phyloP scores from a whole-genome alignment of 1,284 basidiomycete genomes.

The Ceraceosorus guamensis region DNA sequence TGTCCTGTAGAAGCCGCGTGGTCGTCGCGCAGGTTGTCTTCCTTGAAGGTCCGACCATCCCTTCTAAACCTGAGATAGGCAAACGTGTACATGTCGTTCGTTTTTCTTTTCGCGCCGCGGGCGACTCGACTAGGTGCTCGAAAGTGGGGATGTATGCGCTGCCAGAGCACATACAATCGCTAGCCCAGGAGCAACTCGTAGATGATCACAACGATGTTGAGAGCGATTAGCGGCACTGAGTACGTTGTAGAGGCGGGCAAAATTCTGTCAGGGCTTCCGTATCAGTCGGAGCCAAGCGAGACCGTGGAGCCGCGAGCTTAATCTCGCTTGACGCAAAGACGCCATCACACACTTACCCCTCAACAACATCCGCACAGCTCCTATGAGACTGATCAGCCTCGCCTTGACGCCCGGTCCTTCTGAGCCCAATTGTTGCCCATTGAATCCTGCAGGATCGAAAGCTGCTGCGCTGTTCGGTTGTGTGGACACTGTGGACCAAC shows the following conservation, averaged over 20 bases:
- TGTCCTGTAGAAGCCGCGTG: too few species aligned
- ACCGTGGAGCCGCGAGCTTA: background rate
- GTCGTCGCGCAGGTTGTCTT: too few species aligned
- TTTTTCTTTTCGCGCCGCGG: too few species aligned
- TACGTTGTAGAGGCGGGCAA: too few species aligned
- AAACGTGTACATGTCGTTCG: too few species aligned
- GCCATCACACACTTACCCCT: conserved; percentile 61
- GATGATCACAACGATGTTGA: conserved; percentile 37
- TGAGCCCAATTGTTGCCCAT: conserved; percentile 3
- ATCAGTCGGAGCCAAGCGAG: background rate
- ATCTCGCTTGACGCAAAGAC: background rate
- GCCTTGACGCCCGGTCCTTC: conserved; percentile 62
- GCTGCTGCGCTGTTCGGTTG: conserved; percentile 1
- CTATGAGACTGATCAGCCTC: conserved; percentile 80
- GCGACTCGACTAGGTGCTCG: too few species aligned
- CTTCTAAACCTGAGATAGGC: too few species aligned
- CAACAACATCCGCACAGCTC: conserved; percentile 87
- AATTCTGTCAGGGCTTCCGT: too few species aligned
- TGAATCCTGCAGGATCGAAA: conserved; percentile 23
- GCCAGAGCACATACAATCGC: too few species aligned
- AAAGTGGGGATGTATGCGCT: too few species aligned
- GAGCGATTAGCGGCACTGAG: conserved; percentile 26
- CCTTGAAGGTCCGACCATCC: too few species aligned
- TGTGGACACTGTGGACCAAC: conserved; percentile 61
- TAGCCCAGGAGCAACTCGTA: conserved; percentile 17